Evolutionary conservation across 768 basidiomycete species (phyloP), one percentile per base, ranked within the genome.

Genomic region (Pholiota molesta): DNA sequence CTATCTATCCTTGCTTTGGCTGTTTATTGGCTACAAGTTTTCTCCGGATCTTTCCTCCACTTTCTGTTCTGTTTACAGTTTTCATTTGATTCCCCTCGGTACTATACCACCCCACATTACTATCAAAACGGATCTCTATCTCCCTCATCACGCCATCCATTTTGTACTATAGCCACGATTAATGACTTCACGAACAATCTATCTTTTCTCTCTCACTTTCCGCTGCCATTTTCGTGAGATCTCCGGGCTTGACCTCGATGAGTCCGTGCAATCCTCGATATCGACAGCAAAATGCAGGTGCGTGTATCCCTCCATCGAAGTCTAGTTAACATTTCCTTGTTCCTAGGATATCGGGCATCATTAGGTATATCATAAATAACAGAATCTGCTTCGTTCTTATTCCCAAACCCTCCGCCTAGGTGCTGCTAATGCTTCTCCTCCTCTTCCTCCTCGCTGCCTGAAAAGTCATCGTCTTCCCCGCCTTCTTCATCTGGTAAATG

Each of bases 401-500:
- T 55, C 23, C n/a, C 3, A 52, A 31, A 52, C 1, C 13, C 14
- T 8, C 26, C 2, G 23, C 21, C 21, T 5, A 19, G 29, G 4
- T 28, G 39, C 37, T 28, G 39, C 37, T 42, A 55, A 56, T 33
- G 35, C 14, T 37, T 37, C 10, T 16, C 35, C 13, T 37, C n/a
- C 19, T 29, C 37, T 40, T 59, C 62, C 13, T 69, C 67, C 5
- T 72, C 73, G 23, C 73, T 73, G 19, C 63, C 70, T 9, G 72
- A 73, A 11, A 65, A 71, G 4, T 49, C 47, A 19, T 66, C 61
- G 5, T 61, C 73, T 4, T 60, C 69, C 11, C 69, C 72, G 35
- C 66, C 73, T 31, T 74, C 72, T 47, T 70, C 75, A 63, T 73
- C 72, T 69, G 52, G 52, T 57, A 16, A 13, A 33, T 57, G 42